Percentiles rank a stretch among this genome's conserved stretches.
Conservation (phyloP, 2,329 filamentous ascomycete genomes). For the Trichoderma koningiopsis region DNA sequence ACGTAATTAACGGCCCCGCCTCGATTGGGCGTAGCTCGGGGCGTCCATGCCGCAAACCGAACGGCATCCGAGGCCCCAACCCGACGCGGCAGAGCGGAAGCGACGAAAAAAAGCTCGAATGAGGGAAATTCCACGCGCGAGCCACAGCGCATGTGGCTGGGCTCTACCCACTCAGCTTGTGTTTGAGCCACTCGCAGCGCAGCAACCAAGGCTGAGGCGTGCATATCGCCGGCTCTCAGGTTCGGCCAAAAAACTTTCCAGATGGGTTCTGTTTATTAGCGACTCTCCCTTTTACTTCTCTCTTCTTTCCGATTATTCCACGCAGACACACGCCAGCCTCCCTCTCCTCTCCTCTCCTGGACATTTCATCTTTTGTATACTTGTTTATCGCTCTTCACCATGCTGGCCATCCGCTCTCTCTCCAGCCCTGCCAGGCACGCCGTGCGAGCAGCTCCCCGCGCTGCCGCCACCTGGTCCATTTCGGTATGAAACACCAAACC, state of each 20-base stretch:
- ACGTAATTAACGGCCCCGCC: background rate
- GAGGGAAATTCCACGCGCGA: constrained; percentile 24
- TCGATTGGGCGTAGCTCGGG: constrained; percentile 28
- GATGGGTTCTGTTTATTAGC: constrained; percentile 17
- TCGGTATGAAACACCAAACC: constrained; percentile 36
- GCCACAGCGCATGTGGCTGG: constrained; percentile 31
- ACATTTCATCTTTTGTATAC: constrained; percentile 24
- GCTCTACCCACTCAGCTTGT: constrained; percentile 11
- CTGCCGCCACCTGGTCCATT: constrained; percentile 46
- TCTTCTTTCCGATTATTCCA: constrained; percentile 23
- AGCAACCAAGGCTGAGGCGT: constrained; percentile 25
- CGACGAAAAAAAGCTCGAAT: constrained; percentile 23
- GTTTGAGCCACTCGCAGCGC: constrained; percentile 23
- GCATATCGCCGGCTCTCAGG: constrained; percentile 28
- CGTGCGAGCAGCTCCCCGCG: constrained; percentile 68
- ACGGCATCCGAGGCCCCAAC: constrained; percentile 36
- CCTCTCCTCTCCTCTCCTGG: constrained; percentile 29
- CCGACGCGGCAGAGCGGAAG: constrained; percentile 29
- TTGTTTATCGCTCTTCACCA: constrained; percentile 52
- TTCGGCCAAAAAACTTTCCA: constrained; percentile 28
- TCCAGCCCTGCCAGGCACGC: constrained; percentile 75
- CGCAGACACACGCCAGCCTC: constrained; percentile 22
- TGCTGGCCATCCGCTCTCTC: constrained; percentile 82
- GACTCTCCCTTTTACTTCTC: constrained; percentile 25
- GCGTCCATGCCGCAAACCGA: constrained; percentile 32